These are phyloP conservation scores for Aspergillus costaricaensis DNA, from an alignment of 2,329 filamentous ascomycete species.

Conservation along the genomic window DNA sequence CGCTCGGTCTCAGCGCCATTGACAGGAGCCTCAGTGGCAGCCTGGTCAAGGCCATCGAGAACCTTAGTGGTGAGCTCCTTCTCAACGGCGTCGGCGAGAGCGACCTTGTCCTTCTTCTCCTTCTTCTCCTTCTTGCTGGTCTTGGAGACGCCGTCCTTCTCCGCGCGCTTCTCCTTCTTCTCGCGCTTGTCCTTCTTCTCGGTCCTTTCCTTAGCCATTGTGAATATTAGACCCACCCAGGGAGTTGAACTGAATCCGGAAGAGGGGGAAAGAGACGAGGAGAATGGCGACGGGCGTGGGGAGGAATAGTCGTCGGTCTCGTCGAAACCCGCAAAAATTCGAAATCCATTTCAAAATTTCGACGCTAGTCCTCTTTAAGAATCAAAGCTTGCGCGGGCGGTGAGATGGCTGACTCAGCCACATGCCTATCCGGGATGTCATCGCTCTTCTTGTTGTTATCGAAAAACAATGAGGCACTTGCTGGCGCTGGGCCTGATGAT, in stretches of 20 bases:
- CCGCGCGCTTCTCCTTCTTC: conserved; percentile 48
- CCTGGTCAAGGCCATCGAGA: conserved; percentile 38
- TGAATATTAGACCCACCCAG: conserved; percentile 25
- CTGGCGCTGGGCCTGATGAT: conserved; percentile 13
- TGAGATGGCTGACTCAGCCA: conserved; percentile 29
- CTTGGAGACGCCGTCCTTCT: conserved; percentile 50
- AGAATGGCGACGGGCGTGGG: conserved; percentile 22
- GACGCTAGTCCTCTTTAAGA: conserved; percentile 34
- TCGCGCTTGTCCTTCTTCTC: conserved; percentile 51
- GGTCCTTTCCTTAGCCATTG: conserved; percentile 49
- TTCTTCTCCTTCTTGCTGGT: conserved; percentile 51
- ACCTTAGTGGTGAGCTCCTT: conserved; percentile 42
- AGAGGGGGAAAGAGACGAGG: conserved; percentile 17
- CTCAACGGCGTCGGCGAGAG: conserved; percentile 42
- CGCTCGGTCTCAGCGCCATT: conserved; percentile 30
- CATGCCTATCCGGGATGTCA: conserved; percentile 17
- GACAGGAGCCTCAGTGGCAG: conserved; percentile 23
- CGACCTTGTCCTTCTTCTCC: conserved; percentile 46
- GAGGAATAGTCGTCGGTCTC: conserved; percentile 22
- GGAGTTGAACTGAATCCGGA: conserved; percentile 11
- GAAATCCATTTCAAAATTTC: conserved; percentile 41
- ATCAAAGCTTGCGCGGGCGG: conserved; percentile 22
- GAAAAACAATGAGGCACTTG: conserved; percentile 22
- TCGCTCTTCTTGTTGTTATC: conserved; percentile 1
- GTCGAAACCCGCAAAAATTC: conserved; percentile 27